phyloP scores from a whole-genome alignment of 768 basidiomycete genomes.

The Xerocomellus amylosporus region DNA sequence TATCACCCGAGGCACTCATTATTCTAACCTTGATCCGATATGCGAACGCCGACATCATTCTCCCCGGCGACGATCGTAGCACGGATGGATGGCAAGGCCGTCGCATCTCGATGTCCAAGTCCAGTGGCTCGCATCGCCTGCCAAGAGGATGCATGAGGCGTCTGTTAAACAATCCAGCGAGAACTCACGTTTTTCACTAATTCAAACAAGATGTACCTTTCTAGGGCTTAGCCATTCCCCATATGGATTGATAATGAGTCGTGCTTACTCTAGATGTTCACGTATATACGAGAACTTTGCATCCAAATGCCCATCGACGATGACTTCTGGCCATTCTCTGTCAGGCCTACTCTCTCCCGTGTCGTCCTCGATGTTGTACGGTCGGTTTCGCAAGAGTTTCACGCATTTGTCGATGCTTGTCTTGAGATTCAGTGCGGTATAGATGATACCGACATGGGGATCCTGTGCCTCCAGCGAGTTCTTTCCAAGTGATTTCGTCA shows the following conservation, averaged over 20 bases:
- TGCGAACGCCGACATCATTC: slow-evolving; percentile 73
- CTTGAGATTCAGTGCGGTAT: slow-evolving; percentile 68
- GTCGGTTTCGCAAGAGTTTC: slow-evolving; percentile 49
- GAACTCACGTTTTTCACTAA: slow-evolving; percentile 78
- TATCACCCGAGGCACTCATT: background rate
- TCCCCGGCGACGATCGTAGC: slow-evolving; percentile 75
- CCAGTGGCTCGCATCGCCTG: slow-evolving; percentile 75
- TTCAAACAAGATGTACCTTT: slow-evolving; percentile 83
- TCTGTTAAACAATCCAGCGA: background rate
- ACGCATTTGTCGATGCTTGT: slow-evolving; percentile 70
- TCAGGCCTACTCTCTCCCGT: slow-evolving; percentile 23
- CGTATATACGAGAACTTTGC: slow-evolving; percentile 79
- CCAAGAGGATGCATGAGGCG: background rate
- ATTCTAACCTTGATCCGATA: slow-evolving; percentile 81
- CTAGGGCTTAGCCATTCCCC: background rate
- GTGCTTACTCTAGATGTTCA: slow-evolving; percentile 77
- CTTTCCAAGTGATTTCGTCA: slow-evolving; percentile 55
- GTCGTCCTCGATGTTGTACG: slow-evolving; percentile 43
- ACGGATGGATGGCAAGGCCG: slow-evolving; percentile 56
- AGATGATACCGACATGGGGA: slow-evolving; percentile 81
- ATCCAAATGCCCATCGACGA: slow-evolving; percentile 69
- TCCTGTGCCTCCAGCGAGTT: slow-evolving; percentile 39
- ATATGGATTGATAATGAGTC: background rate
- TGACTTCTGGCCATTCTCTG: slow-evolving; percentile 57
- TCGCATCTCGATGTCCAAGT: slow-evolving; percentile 43